phyloP scores from a whole-genome alignment of 2,329 filamentous ascomycete genomes.

The Plenodomus biglobosus region DNA sequence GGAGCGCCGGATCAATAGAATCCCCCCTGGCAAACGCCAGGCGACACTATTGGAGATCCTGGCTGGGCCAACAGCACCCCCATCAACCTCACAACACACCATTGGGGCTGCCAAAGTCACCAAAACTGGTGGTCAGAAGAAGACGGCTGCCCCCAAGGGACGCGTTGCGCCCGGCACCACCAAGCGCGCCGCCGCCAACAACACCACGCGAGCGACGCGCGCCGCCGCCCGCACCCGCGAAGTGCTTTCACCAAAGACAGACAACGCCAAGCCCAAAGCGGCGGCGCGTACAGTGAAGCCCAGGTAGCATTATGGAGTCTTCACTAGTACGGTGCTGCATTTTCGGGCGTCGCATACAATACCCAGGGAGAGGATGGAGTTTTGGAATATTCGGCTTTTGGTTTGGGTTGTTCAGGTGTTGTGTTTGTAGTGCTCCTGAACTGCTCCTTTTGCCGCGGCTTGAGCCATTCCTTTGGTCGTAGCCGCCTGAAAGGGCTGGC shows the following conservation, averaged over 20 bases:
- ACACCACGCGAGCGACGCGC: constrained; percentile 26
- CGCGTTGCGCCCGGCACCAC: constrained; percentile 8
- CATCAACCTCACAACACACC: not conserved
- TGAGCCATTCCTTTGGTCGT: constrained; percentile 14
- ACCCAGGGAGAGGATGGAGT: not conserved
- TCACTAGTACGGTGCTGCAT: constrained; percentile 9
- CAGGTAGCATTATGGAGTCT: constrained; percentile 21
- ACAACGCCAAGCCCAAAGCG: constrained; percentile 21
- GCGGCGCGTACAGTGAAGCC: constrained; percentile 20
- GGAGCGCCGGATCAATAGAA: constrained; percentile 90
- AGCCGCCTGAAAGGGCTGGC: constrained; percentile 20
- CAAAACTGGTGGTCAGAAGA: not conserved
- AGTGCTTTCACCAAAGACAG: constrained; percentile 29
- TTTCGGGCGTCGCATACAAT: constrained; percentile 13
- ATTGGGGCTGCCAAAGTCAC: not conserved
- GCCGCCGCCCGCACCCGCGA: constrained; percentile 18
- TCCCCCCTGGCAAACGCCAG: constrained; percentile 76
- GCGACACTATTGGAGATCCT: constrained; percentile 81
- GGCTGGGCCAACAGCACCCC: constrained; percentile 31
- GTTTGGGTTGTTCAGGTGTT: not conserved
- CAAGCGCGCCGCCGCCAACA: constrained; percentile 13
- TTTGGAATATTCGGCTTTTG: not conserved
- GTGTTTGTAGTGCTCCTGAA: not conserved
- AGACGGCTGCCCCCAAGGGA: constrained; percentile 1
- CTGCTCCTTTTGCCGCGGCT: constrained; percentile 10